Evolutionary conservation across 345 rosid genomes (phyloP).

Genomic region (Noccaea bulbosa): DNA sequence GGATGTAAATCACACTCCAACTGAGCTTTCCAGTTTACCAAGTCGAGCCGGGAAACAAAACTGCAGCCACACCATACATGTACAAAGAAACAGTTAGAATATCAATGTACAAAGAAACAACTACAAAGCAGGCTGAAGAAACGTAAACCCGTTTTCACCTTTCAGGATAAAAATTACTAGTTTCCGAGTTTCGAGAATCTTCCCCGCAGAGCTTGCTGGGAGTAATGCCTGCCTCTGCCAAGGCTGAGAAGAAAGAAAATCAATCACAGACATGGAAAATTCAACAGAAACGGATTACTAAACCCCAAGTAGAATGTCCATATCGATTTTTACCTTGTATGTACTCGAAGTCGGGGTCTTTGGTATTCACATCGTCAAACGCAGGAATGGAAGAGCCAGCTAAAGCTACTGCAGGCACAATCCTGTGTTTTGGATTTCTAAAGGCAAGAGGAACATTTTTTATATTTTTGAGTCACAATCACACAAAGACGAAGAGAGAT

Average conservation of each 20-base stretch:
- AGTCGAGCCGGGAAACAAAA: constrained; percentile 68
- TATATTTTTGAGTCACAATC: too few species aligned
- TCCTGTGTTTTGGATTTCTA: constrained; percentile 74
- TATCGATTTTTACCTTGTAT: constrained; percentile 61
- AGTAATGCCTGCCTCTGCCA: constrained; percentile 83
- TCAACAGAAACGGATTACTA: background rate
- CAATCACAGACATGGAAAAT: background rate
- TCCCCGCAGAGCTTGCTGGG: constrained; percentile 59
- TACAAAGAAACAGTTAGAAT: background rate
- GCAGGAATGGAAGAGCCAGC: constrained; percentile 66
- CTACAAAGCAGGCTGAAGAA: constrained; percentile 4
- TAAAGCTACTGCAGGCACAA: constrained; percentile 62
- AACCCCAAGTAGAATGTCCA: background rate
- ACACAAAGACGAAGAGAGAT: too few species aligned
- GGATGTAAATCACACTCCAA: constrained; percentile 61
- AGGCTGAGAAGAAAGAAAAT: constrained; percentile 48
- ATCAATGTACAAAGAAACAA: constrained; percentile 3
- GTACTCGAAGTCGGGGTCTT: constrained; percentile 65
- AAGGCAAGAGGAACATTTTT: too few species aligned
- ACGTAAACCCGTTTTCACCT: constrained; percentile 45
- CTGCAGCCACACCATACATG: constrained; percentile 48
- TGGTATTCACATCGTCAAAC: constrained; percentile 67
- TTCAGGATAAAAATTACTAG: constrained; percentile 59
- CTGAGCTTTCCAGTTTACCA: constrained; percentile 86
- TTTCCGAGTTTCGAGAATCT: constrained; percentile 30